Base-by-base conservation (phyloP, 2,329 filamentous ascomycete genomes). In the Trichoderma guizhouense region DNA sequence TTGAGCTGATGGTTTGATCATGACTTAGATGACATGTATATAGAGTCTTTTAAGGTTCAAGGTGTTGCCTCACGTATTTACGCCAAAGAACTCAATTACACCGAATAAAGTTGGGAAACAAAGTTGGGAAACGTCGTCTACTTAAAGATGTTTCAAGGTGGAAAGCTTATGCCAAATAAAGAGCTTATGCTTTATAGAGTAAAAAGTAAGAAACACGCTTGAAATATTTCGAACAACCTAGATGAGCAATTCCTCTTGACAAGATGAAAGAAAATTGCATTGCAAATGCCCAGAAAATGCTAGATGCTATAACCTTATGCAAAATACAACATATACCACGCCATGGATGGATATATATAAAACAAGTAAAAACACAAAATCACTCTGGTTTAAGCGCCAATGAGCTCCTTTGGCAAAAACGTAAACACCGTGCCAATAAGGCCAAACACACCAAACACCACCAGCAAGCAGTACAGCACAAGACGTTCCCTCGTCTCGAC, bases 371-470 rank as follows among this genome's bases (percentile, higher is more conserved):
- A 32, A 32, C 12, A n/a, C 9, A 6, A n/a, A 32, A 57, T 5
- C 2, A 57, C 26, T 2, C 28, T 12, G 6, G 14, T 53, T 51
- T 84, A 82, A 63, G 86, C 86, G 57, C 89, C 89, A 78, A 95
- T 88, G 75, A 91, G 83, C 74, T 90, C 88, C 83, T 92, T 94
- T 3, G 95, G 95, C 78, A 98, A 81, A 81, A 96, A 96, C 5
- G 94, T 94, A 89, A 93, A 97, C 3, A 93, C 87, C 0, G 95
- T 98, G 60, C 94, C 94, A 5, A 95, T 80, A 21, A 91, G 76
- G 14, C 93, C 95, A 79, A 98, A 82, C 24, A 90, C 78, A 1
- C 88, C 85, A 71, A 93, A 96, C 14, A 93, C 77, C 6, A 89
- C 79, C 78, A 98, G 90, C 76, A 97, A 81, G 18, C 84, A 79